Evolutionary conservation across 805 yeast species (phyloP).

Genomic region (Candida quercuum): DNA sequence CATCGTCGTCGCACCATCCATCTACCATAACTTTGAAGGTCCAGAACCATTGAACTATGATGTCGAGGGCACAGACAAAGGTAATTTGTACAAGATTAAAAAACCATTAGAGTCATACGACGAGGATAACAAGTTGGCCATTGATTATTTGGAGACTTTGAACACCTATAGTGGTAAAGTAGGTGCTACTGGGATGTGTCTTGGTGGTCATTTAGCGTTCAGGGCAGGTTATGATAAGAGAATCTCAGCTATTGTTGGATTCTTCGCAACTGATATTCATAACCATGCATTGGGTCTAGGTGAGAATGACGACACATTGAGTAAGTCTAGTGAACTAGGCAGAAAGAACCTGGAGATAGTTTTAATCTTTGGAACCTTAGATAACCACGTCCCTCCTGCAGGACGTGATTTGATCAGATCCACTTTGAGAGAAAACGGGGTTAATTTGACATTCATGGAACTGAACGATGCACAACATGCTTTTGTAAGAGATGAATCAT

Average conservation of each 20-base stretch:
- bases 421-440: constrained; percentile 50
- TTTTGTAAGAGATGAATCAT: constrained; percentile 69
- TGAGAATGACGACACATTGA: constrained; percentile 58
- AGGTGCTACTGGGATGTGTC: constrained; percentile 85
- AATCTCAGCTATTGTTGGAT: constrained; percentile 64
- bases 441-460: constrained; percentile 67
- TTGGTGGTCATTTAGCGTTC: constrained; percentile 79
- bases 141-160: constrained; percentile 54
- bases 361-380: constrained; percentile 72
- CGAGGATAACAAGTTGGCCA: constrained; percentile 60
- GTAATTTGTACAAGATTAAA: constrained; percentile 59
- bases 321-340: constrained; percentile 46
- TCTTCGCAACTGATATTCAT: constrained; percentile 80
- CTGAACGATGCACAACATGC: constrained; percentile 81
- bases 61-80: constrained; percentile 67
- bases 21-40: constrained; percentile 67
- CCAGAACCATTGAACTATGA: constrained; percentile 67
- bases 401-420: constrained; percentile 71
- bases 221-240: constrained; percentile 63
- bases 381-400: constrained; percentile 72
- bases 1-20: constrained; percentile 74
- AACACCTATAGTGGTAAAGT: constrained; percentile 65
- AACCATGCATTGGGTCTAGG: constrained; percentile 61
- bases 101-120: constrained; percentile 71
- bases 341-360: constrained; percentile 50